Percentiles rank a stretch among this genome's conserved stretches.
These are phyloP conservation scores for Aegle marmelos DNA, from an alignment of 345 rosid genomes.

Conservation along the genomic window DNA sequence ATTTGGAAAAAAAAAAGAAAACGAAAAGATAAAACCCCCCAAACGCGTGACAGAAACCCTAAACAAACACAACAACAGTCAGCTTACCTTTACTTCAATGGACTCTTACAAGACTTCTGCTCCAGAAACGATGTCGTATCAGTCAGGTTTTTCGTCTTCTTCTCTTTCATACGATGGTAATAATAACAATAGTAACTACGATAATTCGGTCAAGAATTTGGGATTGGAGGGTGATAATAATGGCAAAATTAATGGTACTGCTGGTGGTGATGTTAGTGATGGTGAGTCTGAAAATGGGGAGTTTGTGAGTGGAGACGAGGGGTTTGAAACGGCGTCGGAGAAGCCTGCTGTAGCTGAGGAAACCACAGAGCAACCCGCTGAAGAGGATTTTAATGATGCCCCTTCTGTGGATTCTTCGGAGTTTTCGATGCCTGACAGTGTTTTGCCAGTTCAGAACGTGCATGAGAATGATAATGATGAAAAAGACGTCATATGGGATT, in stretches of 20 bases:
- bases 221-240: slow-evolving; percentile 11
- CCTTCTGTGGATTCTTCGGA: slow-evolving; percentile 22
- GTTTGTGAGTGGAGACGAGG: slow-evolving; percentile 51
- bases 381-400: slow-evolving; percentile 12
- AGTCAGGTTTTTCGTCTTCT: slow-evolving; percentile 45
- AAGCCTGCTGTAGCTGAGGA: slow-evolving; percentile 21
- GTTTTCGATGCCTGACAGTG: slow-evolving; percentile 21
- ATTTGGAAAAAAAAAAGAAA: background rate
- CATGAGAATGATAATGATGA: slow-evolving; percentile 27
- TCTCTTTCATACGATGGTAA: slow-evolving; percentile 11
- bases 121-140: slow-evolving; percentile 28
- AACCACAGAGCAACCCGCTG: background rate
- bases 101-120: slow-evolving; percentile 39
- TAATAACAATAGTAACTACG: slow-evolving; percentile 11
- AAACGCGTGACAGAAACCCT: slow-evolving; percentile 7
- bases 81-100: slow-evolving; percentile 27
- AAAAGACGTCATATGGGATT: slow-evolving; percentile 14
- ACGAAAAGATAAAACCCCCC: slow-evolving; percentile 3
- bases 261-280: slow-evolving; percentile 11
- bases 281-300: slow-evolving; percentile 33
- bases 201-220: slow-evolving; percentile 18
- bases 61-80: background rate
- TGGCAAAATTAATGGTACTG: slow-evolving; percentile 18
- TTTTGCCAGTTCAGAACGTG: slow-evolving; percentile 18
- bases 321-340: slow-evolving; percentile 35